Evolutionary conservation across 2,329 filamentous ascomycete species (phyloP).

Genomic region (Iodosphaeria phyllophila): DNA sequence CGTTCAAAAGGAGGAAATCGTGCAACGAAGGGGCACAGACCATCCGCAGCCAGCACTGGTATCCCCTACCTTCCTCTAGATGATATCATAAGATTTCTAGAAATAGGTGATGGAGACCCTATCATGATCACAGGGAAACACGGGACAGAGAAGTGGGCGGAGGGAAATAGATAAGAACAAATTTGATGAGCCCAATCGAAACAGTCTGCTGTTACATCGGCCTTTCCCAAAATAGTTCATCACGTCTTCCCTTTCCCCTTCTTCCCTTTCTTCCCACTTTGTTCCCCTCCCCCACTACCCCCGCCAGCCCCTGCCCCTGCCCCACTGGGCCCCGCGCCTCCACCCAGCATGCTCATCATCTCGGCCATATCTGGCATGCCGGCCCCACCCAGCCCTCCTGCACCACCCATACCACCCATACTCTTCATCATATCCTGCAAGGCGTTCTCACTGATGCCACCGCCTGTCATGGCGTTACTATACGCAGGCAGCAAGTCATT

Average conservation of each 20-base stretch:
- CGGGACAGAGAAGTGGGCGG: too few relatives aligned
- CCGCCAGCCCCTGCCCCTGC: slow-evolving; percentile 6
- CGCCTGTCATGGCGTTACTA: slow-evolving; percentile 76
- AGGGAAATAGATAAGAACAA: too few relatives aligned
- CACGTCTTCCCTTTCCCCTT: slow-evolving; percentile 25
- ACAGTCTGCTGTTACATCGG: too few relatives aligned
- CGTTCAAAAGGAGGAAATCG: too few relatives aligned
- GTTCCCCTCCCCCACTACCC: slow-evolving; percentile 9
- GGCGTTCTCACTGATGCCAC: slow-evolving; percentile 84
- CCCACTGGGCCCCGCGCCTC: slow-evolving; percentile 4
- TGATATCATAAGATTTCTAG: too few relatives aligned
- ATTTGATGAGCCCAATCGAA: too few relatives aligned
- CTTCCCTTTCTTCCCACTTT: slow-evolving; percentile 26
- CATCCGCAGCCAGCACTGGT: too few relatives aligned
- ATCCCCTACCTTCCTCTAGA: too few relatives aligned
- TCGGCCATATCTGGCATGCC: slow-evolving; percentile 8
- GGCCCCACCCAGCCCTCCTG: slow-evolving; percentile 9
- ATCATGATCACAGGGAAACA: too few relatives aligned
- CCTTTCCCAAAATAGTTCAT: too few relatives aligned
- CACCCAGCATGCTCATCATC: slow-evolving; percentile 4
- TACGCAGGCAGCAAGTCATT: slow-evolving; percentile 68
- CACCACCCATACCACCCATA: slow-evolving; percentile 38
- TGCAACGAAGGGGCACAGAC: too few relatives aligned
- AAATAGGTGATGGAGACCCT: too few relatives aligned
- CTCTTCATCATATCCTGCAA: slow-evolving; percentile 95